A percentile compares a stretch with the other conserved stretches of the same genome.
Conservation (phyloP, 805 yeast species). For the Kuraishia molischiana region DNA sequence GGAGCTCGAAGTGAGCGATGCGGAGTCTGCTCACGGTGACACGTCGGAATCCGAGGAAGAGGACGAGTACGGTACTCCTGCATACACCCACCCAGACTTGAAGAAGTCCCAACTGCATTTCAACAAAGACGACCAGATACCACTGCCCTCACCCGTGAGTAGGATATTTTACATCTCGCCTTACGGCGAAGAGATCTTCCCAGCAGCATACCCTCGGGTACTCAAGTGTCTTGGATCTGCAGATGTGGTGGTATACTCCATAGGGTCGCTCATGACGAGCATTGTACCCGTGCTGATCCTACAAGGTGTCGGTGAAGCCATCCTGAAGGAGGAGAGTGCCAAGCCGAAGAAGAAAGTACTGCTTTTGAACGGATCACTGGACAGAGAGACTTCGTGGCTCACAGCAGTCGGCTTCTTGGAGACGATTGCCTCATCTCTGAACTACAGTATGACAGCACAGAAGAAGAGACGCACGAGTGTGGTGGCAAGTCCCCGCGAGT, state of each 20-base stretch:
- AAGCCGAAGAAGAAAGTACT: conserved; percentile 38
- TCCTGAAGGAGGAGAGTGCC: conserved; percentile 15
- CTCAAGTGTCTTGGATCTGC: conserved; percentile 37
- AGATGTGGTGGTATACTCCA: conserved; percentile 58
- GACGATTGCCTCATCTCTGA: conserved; percentile 44
- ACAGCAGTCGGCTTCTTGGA: conserved; percentile 48
- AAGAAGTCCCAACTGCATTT: conserved; percentile 68
- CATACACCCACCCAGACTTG: conserved; percentile 72
- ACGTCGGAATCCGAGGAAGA: conserved; percentile 8
- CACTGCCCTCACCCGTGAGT: conserved; percentile 65
- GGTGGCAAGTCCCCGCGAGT: neutral
- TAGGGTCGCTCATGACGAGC: conserved; percentile 87
- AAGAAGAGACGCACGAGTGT: conserved; percentile 8
- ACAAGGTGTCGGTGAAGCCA: conserved; percentile 63
- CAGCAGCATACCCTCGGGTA: conserved; percentile 59
- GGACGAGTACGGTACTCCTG: conserved; percentile 52
- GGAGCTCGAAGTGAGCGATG: neutral
- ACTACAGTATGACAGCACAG: conserved; percentile 32
- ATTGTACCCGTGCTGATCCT: conserved; percentile 69
- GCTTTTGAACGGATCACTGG: conserved; percentile 63
- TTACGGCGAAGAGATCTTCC: conserved; percentile 79
- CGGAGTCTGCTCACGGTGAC: neutral
- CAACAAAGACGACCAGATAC: conserved; percentile 45
- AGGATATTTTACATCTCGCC: conserved; percentile 76
- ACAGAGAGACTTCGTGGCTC: conserved; percentile 72